These are phyloP conservation scores for Euphrasia confusa DNA, from an alignment of 257 asterid genomes.

Conservation along the genomic window DNA sequence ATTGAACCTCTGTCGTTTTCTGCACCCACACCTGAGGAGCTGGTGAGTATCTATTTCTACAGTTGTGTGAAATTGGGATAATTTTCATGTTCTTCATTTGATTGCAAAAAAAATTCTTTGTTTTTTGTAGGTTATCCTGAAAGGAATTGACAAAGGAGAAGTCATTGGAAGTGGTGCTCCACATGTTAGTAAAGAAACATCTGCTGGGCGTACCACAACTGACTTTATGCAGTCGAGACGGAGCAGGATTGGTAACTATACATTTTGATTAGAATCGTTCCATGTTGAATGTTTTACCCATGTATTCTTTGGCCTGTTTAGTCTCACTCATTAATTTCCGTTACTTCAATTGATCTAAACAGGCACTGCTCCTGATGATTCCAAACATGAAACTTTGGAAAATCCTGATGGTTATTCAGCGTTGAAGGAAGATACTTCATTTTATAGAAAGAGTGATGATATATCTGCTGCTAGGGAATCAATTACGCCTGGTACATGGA, in stretches of 20 bases:
- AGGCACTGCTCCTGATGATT: slow-evolving; percentile 61
- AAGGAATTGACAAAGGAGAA: slow-evolving; percentile 91
- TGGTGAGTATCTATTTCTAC: slow-evolving; percentile 41
- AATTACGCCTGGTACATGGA: slow-evolving; percentile 49
- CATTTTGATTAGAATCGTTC: slow-evolving; percentile 9
- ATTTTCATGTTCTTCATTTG: slow-evolving; percentile 19
- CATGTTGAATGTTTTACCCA: not conserved
- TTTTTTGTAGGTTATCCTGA: slow-evolving; percentile 53
- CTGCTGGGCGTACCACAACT: slow-evolving; percentile 52
- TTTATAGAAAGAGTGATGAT: slow-evolving; percentile 32
- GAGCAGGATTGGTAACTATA: slow-evolving; percentile 52
- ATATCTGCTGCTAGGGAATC: slow-evolving; percentile 32
- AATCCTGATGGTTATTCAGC: slow-evolving; percentile 44
- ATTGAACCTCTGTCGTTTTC: slow-evolving; percentile 71
- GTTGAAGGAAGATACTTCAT: slow-evolving; percentile 35
- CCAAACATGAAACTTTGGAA: slow-evolving; percentile 43
- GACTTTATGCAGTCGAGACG: slow-evolving; percentile 66
- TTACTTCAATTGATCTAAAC: slow-evolving; percentile 25
- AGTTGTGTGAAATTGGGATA: slow-evolving; percentile 1
- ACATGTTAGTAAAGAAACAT: slow-evolving; percentile 67
- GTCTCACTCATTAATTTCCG: slow-evolving; percentile 17
- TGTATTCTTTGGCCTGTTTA: slow-evolving; percentile 1
- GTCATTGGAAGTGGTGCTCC: slow-evolving; percentile 79
- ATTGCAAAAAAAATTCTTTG: slow-evolving; percentile 1
- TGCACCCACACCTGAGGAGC: slow-evolving; percentile 64